Evolutionary conservation across 768 basidiomycete genomes (phyloP), one percentile per base, ranked within the genome.

Genomic region (Dentipellis fragilis): DNA sequence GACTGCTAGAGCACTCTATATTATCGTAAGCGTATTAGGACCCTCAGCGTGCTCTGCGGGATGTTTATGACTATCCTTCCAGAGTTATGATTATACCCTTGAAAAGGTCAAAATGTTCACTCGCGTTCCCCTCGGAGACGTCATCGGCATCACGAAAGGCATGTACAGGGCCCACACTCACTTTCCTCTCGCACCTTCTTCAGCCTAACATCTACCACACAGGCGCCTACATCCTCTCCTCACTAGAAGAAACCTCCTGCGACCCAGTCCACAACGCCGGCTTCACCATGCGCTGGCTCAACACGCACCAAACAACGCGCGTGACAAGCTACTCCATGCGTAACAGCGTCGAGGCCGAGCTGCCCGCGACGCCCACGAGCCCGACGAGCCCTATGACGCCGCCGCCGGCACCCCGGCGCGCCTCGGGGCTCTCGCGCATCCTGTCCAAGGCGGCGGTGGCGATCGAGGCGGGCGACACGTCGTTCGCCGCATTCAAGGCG

Each of bases 151-250:
- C 17, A 80, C 79, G 52, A 90, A 88, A 79, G 95, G 93, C 86
- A 39, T 14, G 66, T 57, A 39, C 37, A 39, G 17, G 23, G 9
- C 55, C 40, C 36, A 10, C 16, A 36, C 29, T 3, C 29, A 3
- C 3, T 6, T 6, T 29, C 29, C 29, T 21, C 14, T 45, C 49
- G 17, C 51, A 16, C 16, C 39, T 10, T n/a, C n/a, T 4, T 40
- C 39, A 48, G 4, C 11, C 36, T 50, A 34, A 53, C 42, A 57
- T 39, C 10, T 19, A 7, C 14, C 36, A 39, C 17, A 5, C 4
- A 93, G 94, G 94, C n/a, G 84, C 90, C 47, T 99, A 98, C 66
- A 97, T 98, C 57, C 71, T 97, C 42, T 96, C 94, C 1, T 85
- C 94, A 2, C 75, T 98, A 2, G 92, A 97, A 69, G 92, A 95